These are phyloP conservation scores for Arabidopsis suecica DNA, from an alignment of 345 rosid genomes.

Conservation along the genomic window DNA sequence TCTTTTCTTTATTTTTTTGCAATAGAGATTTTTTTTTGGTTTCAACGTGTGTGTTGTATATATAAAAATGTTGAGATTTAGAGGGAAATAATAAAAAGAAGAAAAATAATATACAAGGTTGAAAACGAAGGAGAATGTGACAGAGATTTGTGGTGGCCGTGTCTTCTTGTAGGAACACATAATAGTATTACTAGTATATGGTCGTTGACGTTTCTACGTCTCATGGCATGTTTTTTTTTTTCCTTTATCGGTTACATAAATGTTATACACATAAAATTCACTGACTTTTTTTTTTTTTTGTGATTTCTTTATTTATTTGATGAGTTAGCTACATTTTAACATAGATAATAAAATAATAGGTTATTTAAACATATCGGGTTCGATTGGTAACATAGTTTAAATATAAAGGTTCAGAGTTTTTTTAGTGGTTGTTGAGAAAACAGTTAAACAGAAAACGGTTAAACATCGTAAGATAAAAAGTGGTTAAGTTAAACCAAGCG, in stretches of 20 bases:
- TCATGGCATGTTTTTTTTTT: slow-evolving; percentile 6
- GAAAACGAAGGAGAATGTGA: slow-evolving; percentile 33
- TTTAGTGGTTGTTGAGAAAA: too few species aligned
- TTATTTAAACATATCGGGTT: neutral
- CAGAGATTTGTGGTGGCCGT: slow-evolving; percentile 40
- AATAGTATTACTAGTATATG: slow-evolving; percentile 47
- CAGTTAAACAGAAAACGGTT: too few species aligned
- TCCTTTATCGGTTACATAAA: neutral
- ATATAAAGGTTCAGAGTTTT: too few species aligned
- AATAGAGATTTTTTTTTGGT: neutral
- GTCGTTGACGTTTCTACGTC: slow-evolving; percentile 52
- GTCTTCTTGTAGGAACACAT: slow-evolving; percentile 29
- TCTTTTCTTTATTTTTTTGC: neutral
- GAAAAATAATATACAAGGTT: slow-evolving; percentile 30
- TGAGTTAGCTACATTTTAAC: neutral
- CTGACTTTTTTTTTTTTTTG: neutral
- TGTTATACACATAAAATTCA: too few species aligned
- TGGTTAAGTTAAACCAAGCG: too few species aligned
- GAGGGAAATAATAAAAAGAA: neutral
- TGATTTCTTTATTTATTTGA: neutral
- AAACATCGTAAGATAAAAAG: too few species aligned
- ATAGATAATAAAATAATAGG: neutral
- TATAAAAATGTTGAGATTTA: neutral
- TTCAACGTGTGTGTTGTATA: neutral
- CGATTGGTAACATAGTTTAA: too few species aligned